phyloP scores from a whole-genome alignment of 495 filamentous ascomycete species.

The Lasiosphaeria ovina region DNA sequence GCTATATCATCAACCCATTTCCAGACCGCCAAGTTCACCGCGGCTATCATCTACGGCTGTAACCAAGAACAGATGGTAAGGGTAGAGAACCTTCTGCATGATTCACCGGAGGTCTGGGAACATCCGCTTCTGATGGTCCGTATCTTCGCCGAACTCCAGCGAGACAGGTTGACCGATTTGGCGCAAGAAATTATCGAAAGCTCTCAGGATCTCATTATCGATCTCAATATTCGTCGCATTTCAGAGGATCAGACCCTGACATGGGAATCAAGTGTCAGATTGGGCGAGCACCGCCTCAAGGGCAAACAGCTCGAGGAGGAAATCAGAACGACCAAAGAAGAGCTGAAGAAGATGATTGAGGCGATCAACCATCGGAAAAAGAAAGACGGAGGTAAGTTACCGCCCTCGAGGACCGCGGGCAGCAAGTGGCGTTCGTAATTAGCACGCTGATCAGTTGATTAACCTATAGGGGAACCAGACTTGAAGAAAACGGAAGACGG shows the following conservation, averaged over 20 bases:
- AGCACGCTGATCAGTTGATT: no score
- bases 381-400: background rate
- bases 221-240: background rate
- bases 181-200: background rate
- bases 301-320: constrained; percentile 13
- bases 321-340: background rate
- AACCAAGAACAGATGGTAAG: background rate
- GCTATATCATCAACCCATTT: constrained; percentile 16
- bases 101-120: constrained; percentile 12
- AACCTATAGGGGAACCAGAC: no score
- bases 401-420: background rate
- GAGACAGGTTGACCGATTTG: constrained; percentile 8
- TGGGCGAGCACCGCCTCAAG: background rate
- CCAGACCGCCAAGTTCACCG: constrained; percentile 4
- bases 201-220: background rate
- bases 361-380: background rate
- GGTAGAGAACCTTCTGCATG: background rate
- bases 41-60: constrained; percentile 13
- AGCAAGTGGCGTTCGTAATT: no score
- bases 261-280: no score
- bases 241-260: background rate
- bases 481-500: no score
- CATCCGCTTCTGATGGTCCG: constrained; percentile 18
- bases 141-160: constrained; percentile 20
- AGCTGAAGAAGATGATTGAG: constrained; percentile 9